Evolutionary conservation across 2,329 filamentous ascomycete species (phyloP).

Genomic region (Coleophoma cylindrospora): DNA sequence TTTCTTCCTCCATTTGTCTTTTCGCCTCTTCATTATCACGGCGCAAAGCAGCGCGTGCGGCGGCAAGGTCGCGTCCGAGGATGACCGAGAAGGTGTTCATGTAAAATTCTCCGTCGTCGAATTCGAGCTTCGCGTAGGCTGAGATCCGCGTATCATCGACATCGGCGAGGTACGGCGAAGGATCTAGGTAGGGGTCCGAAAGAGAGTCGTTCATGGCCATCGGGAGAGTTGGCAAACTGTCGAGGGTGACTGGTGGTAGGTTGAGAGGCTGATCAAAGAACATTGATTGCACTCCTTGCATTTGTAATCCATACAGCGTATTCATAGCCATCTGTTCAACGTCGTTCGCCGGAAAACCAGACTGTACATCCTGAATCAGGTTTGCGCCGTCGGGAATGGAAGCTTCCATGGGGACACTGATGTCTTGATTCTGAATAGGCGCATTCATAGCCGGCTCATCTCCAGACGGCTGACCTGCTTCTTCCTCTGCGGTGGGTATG

Average conservation of each 20-base stretch:
- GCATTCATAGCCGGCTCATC: background rate
- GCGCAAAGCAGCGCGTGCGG: slow-evolving; percentile 42
- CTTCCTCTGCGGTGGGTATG: background rate
- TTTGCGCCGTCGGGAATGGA: slow-evolving; percentile 2
- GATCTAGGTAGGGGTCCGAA: slow-evolving; percentile 10
- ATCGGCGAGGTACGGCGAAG: slow-evolving; percentile 9
- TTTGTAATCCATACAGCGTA: background rate
- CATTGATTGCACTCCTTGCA: background rate
- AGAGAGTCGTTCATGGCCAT: slow-evolving; percentile 6
- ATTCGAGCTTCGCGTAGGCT: slow-evolving; percentile 57
- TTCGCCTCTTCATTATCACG: slow-evolving; percentile 42
- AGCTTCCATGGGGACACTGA: slow-evolving; percentile 1
- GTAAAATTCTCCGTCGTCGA: slow-evolving; percentile 72
- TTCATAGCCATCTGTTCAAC: background rate
- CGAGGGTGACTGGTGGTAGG: background rate
- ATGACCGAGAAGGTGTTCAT: slow-evolving; percentile 72
- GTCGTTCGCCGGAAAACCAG: background rate
- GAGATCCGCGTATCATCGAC: slow-evolving; percentile 23
- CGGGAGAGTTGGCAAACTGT: slow-evolving; percentile 5
- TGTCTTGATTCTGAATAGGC: background rate
- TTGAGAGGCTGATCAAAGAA: background rate
- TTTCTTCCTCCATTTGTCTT: slow-evolving; percentile 41
- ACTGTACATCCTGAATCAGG: slow-evolving; percentile 2
- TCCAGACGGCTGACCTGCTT: background rate
- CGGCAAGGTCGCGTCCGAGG: slow-evolving; percentile 66